Evolutionary conservation across 2,329 filamentous ascomycete species (phyloP).

Genomic region (Coniochaeta ligniaria): DNA sequence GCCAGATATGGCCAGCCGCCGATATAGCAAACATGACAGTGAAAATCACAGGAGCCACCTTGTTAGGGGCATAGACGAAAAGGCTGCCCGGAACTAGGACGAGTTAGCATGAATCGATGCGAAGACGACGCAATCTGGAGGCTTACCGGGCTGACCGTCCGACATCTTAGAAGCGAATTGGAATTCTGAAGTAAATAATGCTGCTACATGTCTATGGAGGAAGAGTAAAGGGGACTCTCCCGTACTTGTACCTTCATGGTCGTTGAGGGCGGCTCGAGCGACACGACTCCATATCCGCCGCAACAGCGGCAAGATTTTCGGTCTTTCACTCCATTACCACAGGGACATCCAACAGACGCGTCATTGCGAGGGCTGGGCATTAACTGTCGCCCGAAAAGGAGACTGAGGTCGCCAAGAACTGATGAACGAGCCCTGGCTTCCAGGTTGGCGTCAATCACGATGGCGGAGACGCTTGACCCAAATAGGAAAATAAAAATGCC

Average conservation of each 20-base stretch:
- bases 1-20: neutral
- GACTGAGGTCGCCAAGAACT: neutral
- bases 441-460: neutral
- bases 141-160: neutral
- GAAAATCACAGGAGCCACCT: conserved; percentile 4
- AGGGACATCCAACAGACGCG: neutral
- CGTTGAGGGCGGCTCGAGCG: neutral
- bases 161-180: neutral
- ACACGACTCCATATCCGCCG: neutral
- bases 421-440: neutral
- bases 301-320: neutral
- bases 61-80: conserved; percentile 6
- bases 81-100: conserved; percentile 8
- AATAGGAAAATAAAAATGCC: neutral
- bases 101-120: conserved; percentile 14
- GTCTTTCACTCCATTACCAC: neutral
- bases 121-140: conserved; percentile 14
- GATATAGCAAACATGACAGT: neutral
- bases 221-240: neutral
- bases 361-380: neutral
- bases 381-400: neutral
- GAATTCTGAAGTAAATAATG: neutral
- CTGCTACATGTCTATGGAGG: neutral
- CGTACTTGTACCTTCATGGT: neutral
- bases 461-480: neutral